Conservation (phyloP, 2,329 filamentous ascomycete genomes). For the Monosporascus cannonballus region DNA sequence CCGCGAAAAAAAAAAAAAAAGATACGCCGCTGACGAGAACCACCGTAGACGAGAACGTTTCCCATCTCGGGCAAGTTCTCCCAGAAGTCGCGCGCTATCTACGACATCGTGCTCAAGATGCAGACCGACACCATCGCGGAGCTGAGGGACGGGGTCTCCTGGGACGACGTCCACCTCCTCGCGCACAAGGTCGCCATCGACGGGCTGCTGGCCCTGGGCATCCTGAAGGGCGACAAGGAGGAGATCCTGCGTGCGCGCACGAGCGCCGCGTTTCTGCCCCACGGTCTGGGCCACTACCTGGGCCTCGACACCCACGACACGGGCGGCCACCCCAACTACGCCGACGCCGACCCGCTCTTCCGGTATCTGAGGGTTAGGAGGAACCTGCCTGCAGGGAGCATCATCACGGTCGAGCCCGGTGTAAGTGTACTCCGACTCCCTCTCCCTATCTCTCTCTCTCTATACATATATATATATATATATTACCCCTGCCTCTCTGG, state of each 20-base stretch:
- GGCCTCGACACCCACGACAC: conserved; percentile 92
- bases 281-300: conserved; percentile 85
- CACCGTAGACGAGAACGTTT: conserved; percentile 71
- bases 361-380: conserved; percentile 77
- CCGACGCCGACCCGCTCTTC: conserved; percentile 79
- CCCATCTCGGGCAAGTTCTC: conserved; percentile 70
- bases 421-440: conserved; percentile 38
- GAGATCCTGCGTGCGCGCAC: conserved; percentile 74
- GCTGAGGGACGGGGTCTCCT: conserved; percentile 67
- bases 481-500: too few relatives aligned
- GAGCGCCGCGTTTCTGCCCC: conserved; percentile 87
- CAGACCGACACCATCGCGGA: conserved; percentile 69
- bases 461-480: too few relatives aligned
- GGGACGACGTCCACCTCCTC: conserved; percentile 74
- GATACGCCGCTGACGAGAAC: too few relatives aligned
- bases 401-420: conserved; percentile 93
- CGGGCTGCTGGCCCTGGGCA: conserved; percentile 68
- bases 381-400: conserved; percentile 66
- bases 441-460: not conserved
- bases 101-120: conserved; percentile 82
- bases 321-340: conserved; percentile 70
- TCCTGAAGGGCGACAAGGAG: conserved; percentile 60
- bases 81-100: conserved; percentile 65
- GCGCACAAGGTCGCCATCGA: conserved; percentile 80
- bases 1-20: too few relatives aligned